Evolutionary conservation across 2,329 filamentous ascomycete genomes (phyloP).

Genomic region (Zymoseptoria ardabiliae): DNA sequence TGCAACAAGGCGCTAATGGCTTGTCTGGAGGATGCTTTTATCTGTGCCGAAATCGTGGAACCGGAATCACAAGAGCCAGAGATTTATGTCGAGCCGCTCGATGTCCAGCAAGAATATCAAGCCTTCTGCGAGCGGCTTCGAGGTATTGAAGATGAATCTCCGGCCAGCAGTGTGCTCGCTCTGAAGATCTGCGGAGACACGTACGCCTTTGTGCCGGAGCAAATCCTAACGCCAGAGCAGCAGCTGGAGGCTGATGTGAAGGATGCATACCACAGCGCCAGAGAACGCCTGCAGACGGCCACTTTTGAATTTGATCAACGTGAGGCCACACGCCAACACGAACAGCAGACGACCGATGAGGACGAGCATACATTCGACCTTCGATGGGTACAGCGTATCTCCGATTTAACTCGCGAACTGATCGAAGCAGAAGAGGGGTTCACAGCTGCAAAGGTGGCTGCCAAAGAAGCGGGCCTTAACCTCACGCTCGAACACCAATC

Average conservation of each 20-base stretch:
- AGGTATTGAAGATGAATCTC: background rate
- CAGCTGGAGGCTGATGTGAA: background rate
- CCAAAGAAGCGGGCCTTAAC: conserved; percentile 1
- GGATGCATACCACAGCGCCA: background rate
- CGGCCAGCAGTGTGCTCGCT: background rate
- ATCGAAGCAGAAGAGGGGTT: conserved; percentile 8
- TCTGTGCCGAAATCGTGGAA: conserved; percentile 3
- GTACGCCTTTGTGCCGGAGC: background rate
- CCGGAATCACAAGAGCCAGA: background rate
- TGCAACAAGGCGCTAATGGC: conserved; percentile 2
- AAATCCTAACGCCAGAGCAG: background rate
- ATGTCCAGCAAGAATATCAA: conserved; percentile 11
- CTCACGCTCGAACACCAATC: background rate
- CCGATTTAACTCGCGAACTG: conserved; percentile 4
- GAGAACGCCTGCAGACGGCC: background rate
- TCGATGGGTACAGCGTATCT: conserved; percentile 4
- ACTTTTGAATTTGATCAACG: background rate
- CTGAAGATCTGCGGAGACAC: background rate
- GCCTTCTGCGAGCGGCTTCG: background rate
- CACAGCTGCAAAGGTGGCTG: conserved; percentile 2
- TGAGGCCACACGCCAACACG: background rate
- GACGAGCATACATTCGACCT: conserved; percentile 7
- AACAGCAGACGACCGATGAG: background rate
- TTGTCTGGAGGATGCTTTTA: conserved; percentile 10
- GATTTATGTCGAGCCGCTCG: background rate